Percentiles rank a stretch among this genome's conserved stretches.
phyloP scores from a whole-genome alignment of 1,284 basidiomycete species.

The Inonotus hispidus region DNA sequence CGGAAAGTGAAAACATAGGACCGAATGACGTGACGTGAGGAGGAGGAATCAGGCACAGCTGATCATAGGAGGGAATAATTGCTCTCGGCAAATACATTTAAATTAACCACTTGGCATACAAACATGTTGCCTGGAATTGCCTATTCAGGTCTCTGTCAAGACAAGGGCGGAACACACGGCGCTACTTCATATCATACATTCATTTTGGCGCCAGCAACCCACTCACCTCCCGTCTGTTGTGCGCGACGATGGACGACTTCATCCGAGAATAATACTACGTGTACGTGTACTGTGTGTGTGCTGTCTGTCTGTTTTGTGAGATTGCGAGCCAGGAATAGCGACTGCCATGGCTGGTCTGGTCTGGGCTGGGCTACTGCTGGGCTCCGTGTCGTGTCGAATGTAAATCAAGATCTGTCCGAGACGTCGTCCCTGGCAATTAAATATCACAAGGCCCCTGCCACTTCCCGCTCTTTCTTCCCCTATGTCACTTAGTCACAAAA shows the following conservation, averaged over 20 bases:
- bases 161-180: background rate
- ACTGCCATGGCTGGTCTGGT: background rate
- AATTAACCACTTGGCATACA: background rate
- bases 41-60: background rate
- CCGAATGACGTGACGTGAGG: background rate
- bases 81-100: background rate
- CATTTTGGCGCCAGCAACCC: background rate
- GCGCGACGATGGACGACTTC: too few species aligned
- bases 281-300: too few species aligned
- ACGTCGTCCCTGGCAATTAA: background rate
- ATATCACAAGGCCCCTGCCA: background rate
- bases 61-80: background rate
- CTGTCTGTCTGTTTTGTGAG: too few species aligned
- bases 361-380: too few species aligned
- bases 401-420: conserved; percentile 1
- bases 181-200: background rate
- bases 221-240: too few species aligned
- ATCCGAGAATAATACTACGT: too few species aligned
- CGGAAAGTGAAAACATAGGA: background rate
- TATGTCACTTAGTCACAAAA: background rate
- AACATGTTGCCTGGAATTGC: background rate
- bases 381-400: background rate
- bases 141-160: background rate
- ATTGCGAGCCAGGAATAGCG: too few species aligned
- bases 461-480: background rate